Evolutionary conservation across 2,329 filamentous ascomycete species (phyloP).

Genomic region (Apiospora arundinis): DNA sequence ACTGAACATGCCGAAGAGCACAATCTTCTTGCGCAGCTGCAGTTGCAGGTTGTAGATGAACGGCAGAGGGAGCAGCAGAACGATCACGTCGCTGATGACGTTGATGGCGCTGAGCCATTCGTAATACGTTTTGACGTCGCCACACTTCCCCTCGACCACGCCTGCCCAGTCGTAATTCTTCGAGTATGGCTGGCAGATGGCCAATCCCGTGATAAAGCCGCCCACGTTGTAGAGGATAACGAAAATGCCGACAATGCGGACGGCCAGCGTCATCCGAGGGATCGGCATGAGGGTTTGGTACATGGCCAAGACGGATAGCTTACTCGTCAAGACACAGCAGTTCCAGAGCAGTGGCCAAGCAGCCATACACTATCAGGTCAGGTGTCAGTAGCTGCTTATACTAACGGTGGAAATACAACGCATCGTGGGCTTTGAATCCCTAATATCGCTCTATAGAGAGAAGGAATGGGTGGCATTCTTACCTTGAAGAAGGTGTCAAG

Average conservation of each 20-base stretch:
- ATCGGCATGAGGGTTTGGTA: slow-evolving; percentile 26
- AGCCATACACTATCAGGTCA: slow-evolving; percentile 4
- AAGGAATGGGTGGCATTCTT: not conserved
- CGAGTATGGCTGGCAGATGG: slow-evolving; percentile 21
- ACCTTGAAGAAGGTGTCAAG: slow-evolving; percentile 24
- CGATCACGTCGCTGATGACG: slow-evolving; percentile 40
- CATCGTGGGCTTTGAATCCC: too few relatives aligned
- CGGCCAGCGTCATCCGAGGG: slow-evolving; percentile 19
- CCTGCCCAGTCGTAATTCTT: slow-evolving; percentile 25
- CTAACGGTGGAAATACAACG: not conserved
- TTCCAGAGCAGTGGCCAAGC: slow-evolving; percentile 25
- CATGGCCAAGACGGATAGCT: slow-evolving; percentile 24
- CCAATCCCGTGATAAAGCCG: slow-evolving; percentile 20
- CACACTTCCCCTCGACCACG: not conserved
- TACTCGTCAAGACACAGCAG: slow-evolving; percentile 20
- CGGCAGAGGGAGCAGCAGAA: slow-evolving; percentile 41
- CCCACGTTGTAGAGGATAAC: slow-evolving; percentile 18
- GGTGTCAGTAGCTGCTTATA: not conserved
- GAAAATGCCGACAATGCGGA: slow-evolving; percentile 16
- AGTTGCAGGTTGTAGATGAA: slow-evolving; percentile 39
- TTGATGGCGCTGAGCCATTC: slow-evolving; percentile 41
- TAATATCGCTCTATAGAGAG: too few relatives aligned
- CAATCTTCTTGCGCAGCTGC: slow-evolving; percentile 22
- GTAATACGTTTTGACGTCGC: slow-evolving; percentile 35
- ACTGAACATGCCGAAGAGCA: slow-evolving; percentile 24